These are phyloP conservation scores for Salvia sclarea DNA, from an alignment of 305 asterid genomes.

Conservation along the genomic window DNA sequence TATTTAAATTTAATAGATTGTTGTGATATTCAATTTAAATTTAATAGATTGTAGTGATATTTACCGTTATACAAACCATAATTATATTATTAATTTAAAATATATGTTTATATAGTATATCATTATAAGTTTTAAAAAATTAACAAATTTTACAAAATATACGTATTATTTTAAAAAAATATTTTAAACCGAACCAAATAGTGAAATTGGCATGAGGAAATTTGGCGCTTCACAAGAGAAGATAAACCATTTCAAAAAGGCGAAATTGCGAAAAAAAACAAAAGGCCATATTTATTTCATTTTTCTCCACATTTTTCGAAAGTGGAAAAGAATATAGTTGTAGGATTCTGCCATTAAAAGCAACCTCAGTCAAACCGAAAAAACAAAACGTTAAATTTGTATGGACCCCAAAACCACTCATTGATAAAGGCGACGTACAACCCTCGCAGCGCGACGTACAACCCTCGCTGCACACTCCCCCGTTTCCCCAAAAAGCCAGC, in stretches of 20 bases:
- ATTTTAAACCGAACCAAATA: no score
- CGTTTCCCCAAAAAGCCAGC: conserved; percentile 26
- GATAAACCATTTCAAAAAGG: neutral
- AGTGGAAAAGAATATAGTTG: conserved; percentile 17
- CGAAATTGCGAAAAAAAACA: neutral
- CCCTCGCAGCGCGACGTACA: conserved; percentile 26
- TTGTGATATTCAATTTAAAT: no score
- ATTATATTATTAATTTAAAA: no score
- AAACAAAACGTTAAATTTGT: conserved; percentile 22
- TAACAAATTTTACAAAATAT: no score
- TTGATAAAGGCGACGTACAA: conserved; percentile 22
- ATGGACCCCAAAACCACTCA: conserved; percentile 29
- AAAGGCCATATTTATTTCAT: neutral
- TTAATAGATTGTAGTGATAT: no score
- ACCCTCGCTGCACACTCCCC: conserved; percentile 10
- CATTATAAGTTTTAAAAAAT: no score
- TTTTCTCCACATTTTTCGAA: neutral
- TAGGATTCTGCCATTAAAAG: conserved; percentile 26
- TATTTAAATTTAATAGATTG: no score
- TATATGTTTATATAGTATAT: no score
- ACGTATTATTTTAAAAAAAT: no score
- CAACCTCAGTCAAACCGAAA: conserved; percentile 29
- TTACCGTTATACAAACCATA: no score
- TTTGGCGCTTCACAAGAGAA: neutral
- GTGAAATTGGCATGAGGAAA: no score